phyloP scores from a whole-genome alignment of 2,329 filamentous ascomycete species.

The Ampelomyces quisqualis region DNA sequence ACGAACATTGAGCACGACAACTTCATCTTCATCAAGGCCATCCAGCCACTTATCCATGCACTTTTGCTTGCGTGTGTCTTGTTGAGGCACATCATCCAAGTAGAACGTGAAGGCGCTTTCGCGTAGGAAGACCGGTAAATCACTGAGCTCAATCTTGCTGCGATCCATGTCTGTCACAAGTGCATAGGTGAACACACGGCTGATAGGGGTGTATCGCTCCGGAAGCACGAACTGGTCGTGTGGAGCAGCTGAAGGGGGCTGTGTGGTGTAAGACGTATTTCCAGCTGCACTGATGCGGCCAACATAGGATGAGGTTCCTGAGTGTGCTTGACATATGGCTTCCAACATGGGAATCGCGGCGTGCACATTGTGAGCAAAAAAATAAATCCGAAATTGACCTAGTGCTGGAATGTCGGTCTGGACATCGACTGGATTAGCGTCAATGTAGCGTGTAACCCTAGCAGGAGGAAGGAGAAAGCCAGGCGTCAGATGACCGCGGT shows the following conservation, averaged over 20 bases:
- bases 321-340: conserved; percentile 58
- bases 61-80: conserved; percentile 52
- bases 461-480: conserved; percentile 61
- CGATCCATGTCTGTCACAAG: conserved; percentile 66
- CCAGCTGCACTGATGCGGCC: conserved; percentile 61
- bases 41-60: conserved; percentile 72
- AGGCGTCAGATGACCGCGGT: conserved; percentile 47
- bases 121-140: conserved; percentile 63
- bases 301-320: conserved; percentile 56
- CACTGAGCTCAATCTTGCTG: conserved; percentile 63
- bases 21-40: conserved; percentile 56
- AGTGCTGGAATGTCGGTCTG: conserved; percentile 77
- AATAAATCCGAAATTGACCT: conserved; percentile 74
- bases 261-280: conserved; percentile 61
- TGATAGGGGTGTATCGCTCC: conserved; percentile 67
- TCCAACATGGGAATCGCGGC: conserved; percentile 59
- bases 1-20: conserved; percentile 67
- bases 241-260: conserved; percentile 58
- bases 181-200: conserved; percentile 66
- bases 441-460: conserved; percentile 71
- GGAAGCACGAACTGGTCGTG: conserved; percentile 68
- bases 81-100: conserved; percentile 63
- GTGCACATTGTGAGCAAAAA: conserved; percentile 65
- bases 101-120: conserved; percentile 72
- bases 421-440: conserved; percentile 75